phyloP scores from a whole-genome alignment of 2,329 filamentous ascomycete genomes.

The Stagonosporopsis chrysanthemi region DNA sequence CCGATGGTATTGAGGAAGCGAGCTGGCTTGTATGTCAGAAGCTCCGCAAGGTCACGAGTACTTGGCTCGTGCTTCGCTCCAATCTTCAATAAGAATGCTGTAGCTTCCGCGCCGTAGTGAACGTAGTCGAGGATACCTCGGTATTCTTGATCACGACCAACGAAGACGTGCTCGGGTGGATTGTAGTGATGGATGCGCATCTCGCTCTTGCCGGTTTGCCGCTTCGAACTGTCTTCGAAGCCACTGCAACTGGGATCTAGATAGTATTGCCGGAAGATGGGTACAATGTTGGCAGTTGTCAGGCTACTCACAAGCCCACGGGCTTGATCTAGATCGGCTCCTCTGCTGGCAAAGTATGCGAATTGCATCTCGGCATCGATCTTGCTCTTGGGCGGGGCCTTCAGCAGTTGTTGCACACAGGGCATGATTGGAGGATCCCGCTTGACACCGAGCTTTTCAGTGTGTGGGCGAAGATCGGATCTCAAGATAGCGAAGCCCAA shows the following conservation, averaged over 20 bases:
- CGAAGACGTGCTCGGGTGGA: slow-evolving; percentile 77
- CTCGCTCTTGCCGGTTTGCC: slow-evolving; percentile 44
- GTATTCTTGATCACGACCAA: slow-evolving; percentile 77
- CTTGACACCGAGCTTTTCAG: slow-evolving; percentile 85
- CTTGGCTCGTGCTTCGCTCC: slow-evolving; percentile 93
- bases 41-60: slow-evolving; percentile 80
- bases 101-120: slow-evolving; percentile 87
- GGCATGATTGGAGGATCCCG: slow-evolving; percentile 78
- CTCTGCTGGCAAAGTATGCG: slow-evolving; percentile 79
- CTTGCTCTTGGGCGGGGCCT: slow-evolving; percentile 72
- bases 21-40: slow-evolving; percentile 84
- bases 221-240: slow-evolving; percentile 43
- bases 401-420: slow-evolving; percentile 76
- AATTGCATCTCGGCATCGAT: slow-evolving; percentile 76
- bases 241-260: slow-evolving; percentile 40
- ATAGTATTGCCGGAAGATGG: slow-evolving; percentile 46
- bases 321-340: slow-evolving; percentile 70
- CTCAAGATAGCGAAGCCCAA: slow-evolving; percentile 83
- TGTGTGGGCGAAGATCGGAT: slow-evolving; percentile 79
- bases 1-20: slow-evolving; percentile 81
- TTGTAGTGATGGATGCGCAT: slow-evolving; percentile 61
- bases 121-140: slow-evolving; percentile 96
- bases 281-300: slow-evolving; percentile 48
- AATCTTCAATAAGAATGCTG: slow-evolving; percentile 85
- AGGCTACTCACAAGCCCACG: slow-evolving; percentile 36